Base-by-base conservation (phyloP, 305 asterid species). In the Fraxinus albicans region DNA sequence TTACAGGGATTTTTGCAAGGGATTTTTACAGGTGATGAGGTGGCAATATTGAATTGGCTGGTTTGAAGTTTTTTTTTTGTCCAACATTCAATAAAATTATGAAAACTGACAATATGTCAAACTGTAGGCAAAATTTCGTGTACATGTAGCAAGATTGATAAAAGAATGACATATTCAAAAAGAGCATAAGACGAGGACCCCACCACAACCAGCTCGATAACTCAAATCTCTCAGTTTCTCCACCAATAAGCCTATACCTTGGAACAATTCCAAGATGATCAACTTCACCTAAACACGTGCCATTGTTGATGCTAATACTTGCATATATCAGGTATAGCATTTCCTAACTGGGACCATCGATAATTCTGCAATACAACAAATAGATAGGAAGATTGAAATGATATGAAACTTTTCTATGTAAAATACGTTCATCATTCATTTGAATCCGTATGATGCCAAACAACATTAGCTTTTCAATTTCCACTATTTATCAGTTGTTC, bases 301-400 rank as follows among this genome's bases (percentile, higher is more conserved):
- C 44, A 75, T n/a, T 27, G 1, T 23, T 17, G 67, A 83, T 74
- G 73, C 19, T 76, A 47, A 31, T 8, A 55, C 13, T 55, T 55
- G 27, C 36, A 53, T 65, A 33, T 17, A 69, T 77, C 42, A 76
- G 80, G 77, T 21, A 60, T 73, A 42, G 27, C 47, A 76, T 31
- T 69, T 75, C 81, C 85, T 70, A 74, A 63, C 44, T 63, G 82
- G 89, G 88, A 85, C 88, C 84, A 29, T 73, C 89, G 86, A 88
- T 86, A 65, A 88, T 86, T 82, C 77, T 73, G 86, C 75, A 84
- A 77, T 60, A 70, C 74, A 80, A 83, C 87, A 84, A 84, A 82
- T 38, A 79, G 12, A 73, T 50, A 44, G n/a, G 47, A 19, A 47
- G 23, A 55, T 50, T 34, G 73, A 72, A 77, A 76, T 15, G 9